Evolutionary conservation across 768 basidiomycete species (phyloP), one percentile per base, ranked within the genome.

Genomic region (Suillus discolor): DNA sequence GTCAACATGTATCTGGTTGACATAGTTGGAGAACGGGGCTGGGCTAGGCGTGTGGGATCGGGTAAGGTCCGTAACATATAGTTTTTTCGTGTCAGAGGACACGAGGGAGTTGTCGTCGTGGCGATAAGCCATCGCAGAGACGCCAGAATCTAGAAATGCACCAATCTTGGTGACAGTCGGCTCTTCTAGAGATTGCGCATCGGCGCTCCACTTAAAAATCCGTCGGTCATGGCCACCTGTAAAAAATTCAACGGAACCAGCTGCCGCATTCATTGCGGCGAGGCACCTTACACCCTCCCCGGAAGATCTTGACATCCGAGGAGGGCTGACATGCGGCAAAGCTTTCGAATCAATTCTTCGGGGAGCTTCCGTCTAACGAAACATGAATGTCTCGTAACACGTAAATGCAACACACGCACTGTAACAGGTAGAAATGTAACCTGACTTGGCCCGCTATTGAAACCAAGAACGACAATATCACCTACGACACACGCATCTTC

Each of bases 141-240:
- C 68, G 41, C 70, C 66, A 51, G 69, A 62, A 64, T 71, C 70
- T 71, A 78, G 74, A 63, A 77, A 71, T 31, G 69, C 74, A 53
- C 63, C 61, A 38, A 81, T 70, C 57, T 71, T 72, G 54, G 63
- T 62, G 39, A 73, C 77, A 65, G 62, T 68, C 64, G 75, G 69
- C 49, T 71, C 65, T 63, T 66, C 62, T 63, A 71, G 65, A 18
- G 41, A 68, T 67, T 68, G 66, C 60, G 68, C 65, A 53, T 65
- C 67, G 41, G 75, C 68, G 54, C 71, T 76, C 82, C 84, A 84
- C 61, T 81, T 68, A 67, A 79, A 75, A 47, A 84, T 72, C 54
- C 70, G 71, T 71, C 82, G 81, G 73, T 86, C 83, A 69, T 81
- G 76, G 36, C 82, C 84, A 62, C 83, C 84, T 42, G 84, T 80